phyloP scores from a whole-genome alignment of 192 early-diverging fungal genomes.

The Thamnidium elegans region DNA sequence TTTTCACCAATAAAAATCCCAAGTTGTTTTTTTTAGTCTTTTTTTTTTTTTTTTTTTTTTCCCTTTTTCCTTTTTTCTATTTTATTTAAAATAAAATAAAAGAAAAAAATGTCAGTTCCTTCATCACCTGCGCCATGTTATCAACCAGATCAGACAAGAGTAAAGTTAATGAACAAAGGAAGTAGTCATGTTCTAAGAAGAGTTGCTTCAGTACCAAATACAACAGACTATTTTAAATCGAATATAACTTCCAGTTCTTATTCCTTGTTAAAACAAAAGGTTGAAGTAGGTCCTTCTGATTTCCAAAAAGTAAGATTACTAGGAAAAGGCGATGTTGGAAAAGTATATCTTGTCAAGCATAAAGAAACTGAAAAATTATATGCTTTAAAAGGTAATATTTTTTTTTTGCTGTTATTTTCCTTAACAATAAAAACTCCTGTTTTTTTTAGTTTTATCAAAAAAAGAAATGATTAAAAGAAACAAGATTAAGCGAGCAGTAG shows the following conservation, averaged over 20 bases:
- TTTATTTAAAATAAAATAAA: too few relatives aligned
- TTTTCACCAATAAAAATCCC: too few relatives aligned
- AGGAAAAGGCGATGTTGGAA: slow-evolving; percentile 32
- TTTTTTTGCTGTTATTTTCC: background rate
- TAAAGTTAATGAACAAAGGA: slow-evolving; percentile 1
- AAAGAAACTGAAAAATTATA: slow-evolving; percentile 28
- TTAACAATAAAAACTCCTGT: background rate
- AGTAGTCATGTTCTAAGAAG: background rate
- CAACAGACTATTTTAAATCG: slow-evolving; percentile 1
- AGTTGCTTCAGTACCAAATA: slow-evolving; percentile 13
- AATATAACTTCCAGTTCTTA: slow-evolving; percentile 7
- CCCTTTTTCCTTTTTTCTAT: background rate
- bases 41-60: background rate
- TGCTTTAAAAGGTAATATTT: slow-evolving; percentile 32
- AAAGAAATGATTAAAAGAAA: slow-evolving; percentile 96
- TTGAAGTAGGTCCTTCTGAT: slow-evolving; percentile 10
- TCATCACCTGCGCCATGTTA: slow-evolving; percentile 25
- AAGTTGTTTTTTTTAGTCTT: too few relatives aligned
- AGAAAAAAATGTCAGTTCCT: slow-evolving; percentile 6
- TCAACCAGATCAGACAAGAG: slow-evolving; percentile 9
- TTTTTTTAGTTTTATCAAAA: slow-evolving; percentile 72
- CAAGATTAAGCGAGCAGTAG: slow-evolving; percentile 94
- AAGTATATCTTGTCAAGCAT: slow-evolving; percentile 30
- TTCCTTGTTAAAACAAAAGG: slow-evolving; percentile 15
- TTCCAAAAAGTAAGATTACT: slow-evolving; percentile 31